These are phyloP conservation scores for Mesembryanthemum crystallinum DNA, from an alignment of 148 eudicot species.

Conservation along the genomic window DNA sequence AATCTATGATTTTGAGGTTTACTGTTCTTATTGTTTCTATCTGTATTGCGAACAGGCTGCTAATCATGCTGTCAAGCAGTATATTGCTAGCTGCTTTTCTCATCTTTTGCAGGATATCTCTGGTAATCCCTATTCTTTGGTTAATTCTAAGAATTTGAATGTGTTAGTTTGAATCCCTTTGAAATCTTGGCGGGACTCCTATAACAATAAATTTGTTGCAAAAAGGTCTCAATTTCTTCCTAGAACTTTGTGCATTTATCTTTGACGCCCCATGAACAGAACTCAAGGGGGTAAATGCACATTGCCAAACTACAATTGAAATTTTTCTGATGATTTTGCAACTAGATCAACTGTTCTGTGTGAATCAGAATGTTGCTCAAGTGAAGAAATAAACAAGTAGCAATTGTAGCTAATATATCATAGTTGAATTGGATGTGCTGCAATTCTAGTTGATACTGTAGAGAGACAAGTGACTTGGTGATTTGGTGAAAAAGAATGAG, in stretches of 20 bases:
- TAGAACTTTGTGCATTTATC: background rate
- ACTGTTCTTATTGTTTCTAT: slow-evolving; percentile 22
- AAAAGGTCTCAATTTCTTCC: background rate
- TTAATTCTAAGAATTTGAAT: background rate
- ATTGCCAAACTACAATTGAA: background rate
- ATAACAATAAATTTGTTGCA: background rate
- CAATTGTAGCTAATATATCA: background rate
- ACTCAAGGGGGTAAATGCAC: background rate
- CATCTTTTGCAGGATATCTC: slow-evolving; percentile 62
- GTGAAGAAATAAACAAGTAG: background rate
- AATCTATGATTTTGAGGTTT: background rate
- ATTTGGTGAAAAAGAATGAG: background rate
- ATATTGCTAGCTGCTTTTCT: slow-evolving; percentile 56
- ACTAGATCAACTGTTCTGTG: background rate
- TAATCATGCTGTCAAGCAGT: slow-evolving; percentile 62
- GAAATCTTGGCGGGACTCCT: background rate
- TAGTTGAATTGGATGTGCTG: background rate
- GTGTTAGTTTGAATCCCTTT: background rate
- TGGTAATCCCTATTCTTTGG: slow-evolving; percentile 42
- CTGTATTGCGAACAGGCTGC: slow-evolving; percentile 57
- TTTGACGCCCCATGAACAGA: background rate
- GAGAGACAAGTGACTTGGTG: background rate
- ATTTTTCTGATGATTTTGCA: background rate
- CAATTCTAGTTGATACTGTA: background rate
- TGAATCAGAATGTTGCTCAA: background rate